Percentiles rank a stretch among this genome's conserved stretches.
Conservation (phyloP, 2,329 filamentous ascomycete species). For the Colletotrichum liaoningense region DNA sequence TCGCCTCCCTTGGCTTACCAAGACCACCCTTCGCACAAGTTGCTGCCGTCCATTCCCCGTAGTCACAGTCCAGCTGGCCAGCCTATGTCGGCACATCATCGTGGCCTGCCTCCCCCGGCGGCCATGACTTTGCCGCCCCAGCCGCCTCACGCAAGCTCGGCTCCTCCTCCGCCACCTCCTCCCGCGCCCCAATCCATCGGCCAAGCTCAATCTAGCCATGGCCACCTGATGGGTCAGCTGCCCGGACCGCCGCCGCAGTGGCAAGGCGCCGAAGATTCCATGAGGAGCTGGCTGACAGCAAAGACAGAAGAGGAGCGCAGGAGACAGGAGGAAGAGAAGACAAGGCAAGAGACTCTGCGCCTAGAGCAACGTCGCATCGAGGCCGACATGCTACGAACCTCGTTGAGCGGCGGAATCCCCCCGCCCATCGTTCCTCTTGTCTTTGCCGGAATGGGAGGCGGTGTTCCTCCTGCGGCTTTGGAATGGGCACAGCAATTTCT, state of each 20-base stretch:
- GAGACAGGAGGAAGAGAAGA: conserved; percentile 80
- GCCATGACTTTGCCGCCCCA: conserved; percentile 70
- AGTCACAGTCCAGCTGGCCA: conserved; percentile 61
- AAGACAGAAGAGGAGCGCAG: conserved; percentile 80
- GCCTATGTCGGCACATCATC: conserved; percentile 77
- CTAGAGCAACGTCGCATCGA: conserved; percentile 80
- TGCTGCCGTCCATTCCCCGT: conserved; percentile 50
- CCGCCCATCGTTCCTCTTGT: conserved; percentile 80
- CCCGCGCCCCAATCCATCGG: conserved; percentile 37
- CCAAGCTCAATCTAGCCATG: conserved; percentile 49
- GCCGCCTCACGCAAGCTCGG: conserved; percentile 43
- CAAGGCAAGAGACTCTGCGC: conserved; percentile 71
- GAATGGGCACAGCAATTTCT: conserved; percentile 78
- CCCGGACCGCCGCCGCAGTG: conserved; percentile 75
- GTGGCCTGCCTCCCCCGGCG: conserved; percentile 76
- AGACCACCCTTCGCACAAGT: conserved; percentile 56
- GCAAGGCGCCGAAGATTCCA: conserved; percentile 76
- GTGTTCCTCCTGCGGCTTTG: conserved; percentile 68
- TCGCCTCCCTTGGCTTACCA: conserved; percentile 65
- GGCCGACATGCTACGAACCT: conserved; percentile 77
- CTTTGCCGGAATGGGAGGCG: conserved; percentile 78
- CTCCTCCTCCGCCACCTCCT: conserved; percentile 33
- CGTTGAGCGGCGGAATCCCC: conserved; percentile 76
- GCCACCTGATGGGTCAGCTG: conserved; percentile 62
- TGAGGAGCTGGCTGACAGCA: conserved; percentile 77